Evolutionary conservation across 129 eudicot species (phyloP), one percentile per base, ranked within the genome.

Genomic region (Flaveria ramosissima): DNA sequence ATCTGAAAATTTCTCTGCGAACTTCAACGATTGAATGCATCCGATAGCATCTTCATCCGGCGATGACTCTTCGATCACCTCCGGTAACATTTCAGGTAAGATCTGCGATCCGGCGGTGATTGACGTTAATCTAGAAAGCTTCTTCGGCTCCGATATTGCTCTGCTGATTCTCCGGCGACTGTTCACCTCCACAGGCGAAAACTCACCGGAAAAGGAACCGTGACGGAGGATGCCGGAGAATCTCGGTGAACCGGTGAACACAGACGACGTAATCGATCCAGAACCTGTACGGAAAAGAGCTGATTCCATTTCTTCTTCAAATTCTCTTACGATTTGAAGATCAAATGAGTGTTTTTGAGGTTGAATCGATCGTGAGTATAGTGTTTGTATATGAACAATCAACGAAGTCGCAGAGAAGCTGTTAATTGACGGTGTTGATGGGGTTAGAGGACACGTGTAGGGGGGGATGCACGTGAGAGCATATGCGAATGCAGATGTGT

Each of bases 241-340:
- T 42, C 81, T 66, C 16, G 82, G 78, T 42, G 89, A 81, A 65
- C 61, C 75, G n/a, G 91, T 27, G 1, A 57, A 3, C 9, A 56
- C 9, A 1, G 84, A 76, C 21, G 79, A 11, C 16, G 59, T 82
- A 30, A 69, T 60, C 52, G 89, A 73, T 46, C 82, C 88, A 3
- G 92, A 90, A 42, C 86, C 87, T 57, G 90, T 82, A 50, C 96
- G 87, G n/a, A 80, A 32, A 62, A 90, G 82, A 53, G 62, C 53
- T 1, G 86, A 62, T 24, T 77, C 73, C 96, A 90, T 87, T 13
- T 70, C 46, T 70, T 0, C 6, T 60, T 51, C 3, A n/a, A 53
- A 16, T 10, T 77, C 24, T 72, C 9, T 67, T 70, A 12, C 32
- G n/a, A 7, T 36, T 36, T 13, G 26, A 43, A 63, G 75, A 46